Evolutionary conservation across 2,329 filamentous ascomycete genomes (phyloP), one percentile per base, ranked within the genome.

Genomic region (Pyricularia pennisetigena): DNA sequence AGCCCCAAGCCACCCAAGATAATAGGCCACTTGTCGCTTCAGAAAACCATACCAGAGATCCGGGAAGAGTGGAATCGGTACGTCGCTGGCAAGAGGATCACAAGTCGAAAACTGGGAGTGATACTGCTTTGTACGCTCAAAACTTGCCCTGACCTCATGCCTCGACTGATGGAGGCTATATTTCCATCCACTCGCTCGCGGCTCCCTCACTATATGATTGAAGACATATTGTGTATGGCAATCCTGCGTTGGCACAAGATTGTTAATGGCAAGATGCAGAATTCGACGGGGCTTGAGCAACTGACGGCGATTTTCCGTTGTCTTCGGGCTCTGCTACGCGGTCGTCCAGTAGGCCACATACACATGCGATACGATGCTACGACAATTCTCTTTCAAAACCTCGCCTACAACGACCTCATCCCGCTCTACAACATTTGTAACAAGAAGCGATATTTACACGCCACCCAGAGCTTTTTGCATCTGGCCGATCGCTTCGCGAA

Each of bases 401-500:
- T 65, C 1, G 20, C 3, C 32, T 1, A 9, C 28, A 8, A 64
- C 14, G 16, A 64, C 20, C 7, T 64, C 63, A 1, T 32, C 1
- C 3, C 9, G 20, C 10, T 35, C 10, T 41, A 65, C 63, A 12
- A 41, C 3, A 14, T 23, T 14, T 30, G 41, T 6, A 20, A 3
- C 63, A 12, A 41, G 23, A 3, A 20, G 2, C 26, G 23, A 30
- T 7, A 9, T 20, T 28, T 7, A 1, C 14, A 29, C 24, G 10
- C 3, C 59, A 62, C 59, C 2, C 59, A 62, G 26, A 62, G 24
- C 24, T 16, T 62, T 20, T 73, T 85, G 2, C 82, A 84, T 1
- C 79, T 86, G 62, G 83, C 83, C 3, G 76, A 75, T 61, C 78
- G 75, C 3, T 73, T 89, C 29, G 82, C 84, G 74, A 74, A 64